Base-by-base conservation (phyloP, 2,329 filamentous ascomycete genomes). In the Pseudogymnoascus sp. region DNA sequence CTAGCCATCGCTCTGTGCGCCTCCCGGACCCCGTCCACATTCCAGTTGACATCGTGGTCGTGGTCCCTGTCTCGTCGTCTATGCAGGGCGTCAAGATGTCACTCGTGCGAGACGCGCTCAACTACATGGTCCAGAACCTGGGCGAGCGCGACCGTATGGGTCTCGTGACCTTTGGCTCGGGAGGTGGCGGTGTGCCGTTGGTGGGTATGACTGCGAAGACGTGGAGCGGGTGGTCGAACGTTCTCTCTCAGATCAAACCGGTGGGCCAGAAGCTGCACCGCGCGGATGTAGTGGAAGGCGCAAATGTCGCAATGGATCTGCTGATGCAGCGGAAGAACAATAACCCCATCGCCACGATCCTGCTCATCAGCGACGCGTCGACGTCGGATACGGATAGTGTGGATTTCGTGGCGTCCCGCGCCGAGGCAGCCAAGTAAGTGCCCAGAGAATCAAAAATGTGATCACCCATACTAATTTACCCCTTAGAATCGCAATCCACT, bases 1-100 rank as follows among this genome's bases (percentile, higher is more conserved):
- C 91, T 42, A 90, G 83, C 73, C 83, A 83, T 17, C 80, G 70
- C 82, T 62, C 65, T 40, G 64, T 67, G 50, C 70, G 71, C 60
- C 70, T 79, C 21, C 69, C 76, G 33, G 64, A 70, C 68, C 62
- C 77, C 76, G 75, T 93, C 59, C 95, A 99, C 73, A 91, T 97
- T 15, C 93, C 95, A 1, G 85, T 97, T 62, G 95, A 99, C 72
- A 87, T 99, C 31, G 93, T 99, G 0, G 91, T 97, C 0, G 95
- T 99, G 21, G 93, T 99, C 35, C 95, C 95, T 0, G 92, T 99
- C 5, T 97, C 95, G 0, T 96, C 93, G 0, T 97, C 95, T 0
- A 99, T 97, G 93, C 95, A 97, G 76, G 95, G 95, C n/a, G 85
- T 99, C 65, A 99, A 99, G 78, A 97, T 97, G 73, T 96, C 93